Percentiles rank a stretch among this genome's conserved stretches.
These are phyloP conservation scores for Quercus dentata DNA, from an alignment of 306 rosid genomes.

Conservation along the genomic window DNA sequence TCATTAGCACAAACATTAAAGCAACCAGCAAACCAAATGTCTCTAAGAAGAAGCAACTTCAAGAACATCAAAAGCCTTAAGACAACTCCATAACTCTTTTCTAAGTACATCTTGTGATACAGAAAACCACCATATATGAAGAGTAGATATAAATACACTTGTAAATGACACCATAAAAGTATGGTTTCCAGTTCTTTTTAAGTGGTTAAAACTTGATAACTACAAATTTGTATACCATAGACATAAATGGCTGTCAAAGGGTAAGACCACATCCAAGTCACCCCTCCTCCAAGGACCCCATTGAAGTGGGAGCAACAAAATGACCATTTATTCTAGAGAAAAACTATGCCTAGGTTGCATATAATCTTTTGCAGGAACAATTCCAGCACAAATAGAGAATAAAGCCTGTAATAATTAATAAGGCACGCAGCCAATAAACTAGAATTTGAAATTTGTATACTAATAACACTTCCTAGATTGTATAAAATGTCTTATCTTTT, in stretches of 20 bases:
- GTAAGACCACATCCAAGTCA: neutral
- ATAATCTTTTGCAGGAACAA: neutral
- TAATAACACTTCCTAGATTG: neutral
- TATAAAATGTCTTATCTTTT: neutral
- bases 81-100: neutral
- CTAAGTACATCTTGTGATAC: neutral
- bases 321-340: neutral
- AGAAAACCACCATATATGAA: neutral
- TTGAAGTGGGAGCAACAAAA: neutral
- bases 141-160: neutral
- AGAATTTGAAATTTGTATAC: neutral
- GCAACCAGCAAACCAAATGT: neutral
- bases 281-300: neutral
- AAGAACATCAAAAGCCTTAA: neutral
- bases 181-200: neutral
- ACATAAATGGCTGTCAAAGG: neutral
- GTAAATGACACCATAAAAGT: neutral
- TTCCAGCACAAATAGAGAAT: neutral
- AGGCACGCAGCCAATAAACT: neutral
- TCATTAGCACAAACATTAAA: neutral
- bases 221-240: neutral
- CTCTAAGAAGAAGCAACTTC: neutral
- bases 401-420: neutral
- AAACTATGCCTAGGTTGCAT: neutral
- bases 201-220: neutral